Base-by-base conservation (phyloP, 2,329 filamentous ascomycete species). In the Neospermospora avenae region DNA sequence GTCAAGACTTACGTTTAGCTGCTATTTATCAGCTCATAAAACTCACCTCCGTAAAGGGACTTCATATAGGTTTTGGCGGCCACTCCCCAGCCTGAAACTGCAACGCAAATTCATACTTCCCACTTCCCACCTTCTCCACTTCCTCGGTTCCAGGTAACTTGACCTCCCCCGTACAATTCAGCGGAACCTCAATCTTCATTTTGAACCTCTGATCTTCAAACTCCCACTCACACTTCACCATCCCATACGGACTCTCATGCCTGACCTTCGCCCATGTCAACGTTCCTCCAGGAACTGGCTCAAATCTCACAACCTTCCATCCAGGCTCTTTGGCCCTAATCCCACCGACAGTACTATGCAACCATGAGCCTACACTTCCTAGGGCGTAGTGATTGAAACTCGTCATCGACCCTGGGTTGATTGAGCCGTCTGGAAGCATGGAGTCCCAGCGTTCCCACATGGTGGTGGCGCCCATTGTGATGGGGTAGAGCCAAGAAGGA, bases 341-440 rank as follows among this genome's bases (percentile, higher is more conserved):
- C 1, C 74, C 74, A 4, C 72, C 74, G 13, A 75, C 68, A 4
- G 67, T 71, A 34, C 68, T 63, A 55, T 66, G 63, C 0, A 69
- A 48, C 62, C 61, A 69, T 3, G 62, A 52, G 0, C 59, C 67
- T 10, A 69, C 65, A 24, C 59, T 62, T 1, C 68, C 68, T 3
- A 70, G 57, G 3, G 68, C 67, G 31, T 69, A 70, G 46, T 70
- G 68, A 41, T 70, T 70, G 49, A 70, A 70, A 20, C 57, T 62
- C 0, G 67, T 69, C 68, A 70, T 70, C 8, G 52, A 53, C 1
- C 68, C 67, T 2, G 67, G 65, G 39, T 70, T 70, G 55, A 70
- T 64, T 4, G 31, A 42, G 0, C 68, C 67, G 46, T 69, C 60
- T 0, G 68, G 67, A 2, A 70, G 51, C 65, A 70, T 67, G 16